Conservation (phyloP, 192 early-diverging fungal species). For the Chytriomyces confervae region DNA sequence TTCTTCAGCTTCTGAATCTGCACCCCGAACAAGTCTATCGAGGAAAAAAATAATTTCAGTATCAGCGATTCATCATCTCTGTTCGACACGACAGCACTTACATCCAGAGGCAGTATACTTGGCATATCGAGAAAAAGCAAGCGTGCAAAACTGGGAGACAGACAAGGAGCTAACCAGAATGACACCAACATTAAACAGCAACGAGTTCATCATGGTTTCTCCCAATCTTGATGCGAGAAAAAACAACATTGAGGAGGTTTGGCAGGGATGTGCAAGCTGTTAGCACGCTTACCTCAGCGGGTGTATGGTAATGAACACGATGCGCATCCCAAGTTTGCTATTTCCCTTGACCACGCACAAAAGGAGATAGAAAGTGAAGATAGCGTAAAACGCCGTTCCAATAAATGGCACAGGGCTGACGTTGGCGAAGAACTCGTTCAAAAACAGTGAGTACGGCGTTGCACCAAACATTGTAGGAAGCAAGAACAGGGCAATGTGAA, state of each 20-base stretch:
- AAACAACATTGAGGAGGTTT: slow-evolving; percentile 18
- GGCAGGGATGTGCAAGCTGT: neutral
- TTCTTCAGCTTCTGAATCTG: slow-evolving; percentile 58
- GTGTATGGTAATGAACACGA: slow-evolving; percentile 64
- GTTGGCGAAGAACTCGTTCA: slow-evolving; percentile 60
- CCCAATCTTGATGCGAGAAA: slow-evolving; percentile 49
- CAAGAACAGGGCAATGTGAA: slow-evolving; percentile 63
- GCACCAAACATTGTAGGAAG: slow-evolving; percentile 52
- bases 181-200: slow-evolving; percentile 66
- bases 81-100: slow-evolving; percentile 27
- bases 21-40: slow-evolving; percentile 60
- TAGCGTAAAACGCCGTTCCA: slow-evolving; percentile 61
- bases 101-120: slow-evolving; percentile 60
- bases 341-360: slow-evolving; percentile 64
- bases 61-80: slow-evolving; percentile 15
- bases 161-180: slow-evolving; percentile 62
- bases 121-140: slow-evolving; percentile 60
- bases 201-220: slow-evolving; percentile 66
- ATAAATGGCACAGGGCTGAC: slow-evolving; percentile 59
- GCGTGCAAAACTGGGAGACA: slow-evolving; percentile 62
- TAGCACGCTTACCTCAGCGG: slow-evolving; percentile 51
- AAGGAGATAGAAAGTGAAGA: slow-evolving; percentile 65
- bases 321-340: slow-evolving; percentile 61
- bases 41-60: neutral
- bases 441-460: slow-evolving; percentile 47